Evolutionary conservation across 2,329 filamentous ascomycete genomes (phyloP), one percentile per base, ranked within the genome.

Genomic region (Tolypocladium endophyticum): DNA sequence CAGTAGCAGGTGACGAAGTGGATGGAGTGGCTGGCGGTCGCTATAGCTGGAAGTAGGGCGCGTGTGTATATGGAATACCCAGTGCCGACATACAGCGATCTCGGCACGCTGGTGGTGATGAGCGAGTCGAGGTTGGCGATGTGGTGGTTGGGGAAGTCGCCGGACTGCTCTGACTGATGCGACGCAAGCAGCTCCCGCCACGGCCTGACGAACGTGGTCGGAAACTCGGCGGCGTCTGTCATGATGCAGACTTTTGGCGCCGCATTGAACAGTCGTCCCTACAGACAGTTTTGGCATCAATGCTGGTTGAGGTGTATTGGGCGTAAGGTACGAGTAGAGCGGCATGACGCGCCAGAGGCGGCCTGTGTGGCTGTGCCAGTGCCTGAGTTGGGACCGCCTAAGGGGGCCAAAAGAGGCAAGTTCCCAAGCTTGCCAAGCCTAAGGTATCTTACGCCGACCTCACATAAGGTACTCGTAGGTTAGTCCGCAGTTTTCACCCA

Each of bases 1-100:
- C 89, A 92, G 73, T 92, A 94, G 72, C 90, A 93, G 11, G 90
- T 93, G 8, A 92, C 87, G 50, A 94, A 79, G 61, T 92, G 83
- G 35, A 92, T 76, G 66, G 91, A 89, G 55, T 79, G 73, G 41
- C 80, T 76, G 2, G 89, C 86, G 0, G 74, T 69, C 5, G 82
- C 73, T 4, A 92, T 79, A 11, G 85, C 82, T 1, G 87, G 84
- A 0, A 87, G 73, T 8, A 91, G 76, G 4, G 76, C 73, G 45
- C 76, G 73, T 0, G 77, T 77, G 65, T 80, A 85, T 36, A 87
- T 78, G 5, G 79, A 80, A 23, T 79, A 74, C 7, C 85, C 84
- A 0, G 82, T 87, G 59, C 84, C 85, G 20, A 86, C 70, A 33
- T 76, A 75, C 62, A 87, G 81, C 6, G 75, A 74, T 23, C 70